Evolutionary conservation across 2,329 filamentous ascomycete species (phyloP), one percentile per base, ranked within the genome.

Genomic region (Pestalotiopsis sp.): DNA sequence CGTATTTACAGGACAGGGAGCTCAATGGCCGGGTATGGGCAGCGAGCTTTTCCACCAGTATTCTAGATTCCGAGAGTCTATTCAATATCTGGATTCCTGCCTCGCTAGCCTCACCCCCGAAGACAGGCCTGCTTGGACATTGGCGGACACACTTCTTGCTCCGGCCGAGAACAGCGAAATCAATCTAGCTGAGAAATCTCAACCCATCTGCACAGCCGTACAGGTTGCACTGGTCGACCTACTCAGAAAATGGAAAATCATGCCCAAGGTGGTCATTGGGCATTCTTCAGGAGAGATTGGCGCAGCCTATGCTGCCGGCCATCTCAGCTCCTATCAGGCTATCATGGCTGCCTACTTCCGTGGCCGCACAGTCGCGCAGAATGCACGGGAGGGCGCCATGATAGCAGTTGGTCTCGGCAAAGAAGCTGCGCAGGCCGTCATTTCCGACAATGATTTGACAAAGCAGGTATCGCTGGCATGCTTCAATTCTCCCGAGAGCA

Each of bases 181-280:
- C 5, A 57, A 70, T 78, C 74, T 3, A 65, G 4, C 80, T 83
- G 64, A 83, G 83, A 76, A 86, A 85, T 62, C 59, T 12, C 59
- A 62, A 14, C 38, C 27, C 3, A 49, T 11, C 11, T 52, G 52
- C 56, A 25, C 64, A 71, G 83, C 80, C 20, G 72, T 81, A 0
- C 78, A 83, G 67, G 75, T 81, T n/a, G 80, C 75, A 5, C 67
- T 82, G 2, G 76, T 81, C 4, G 75, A 79, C 14, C 67, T 81
- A 1, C 77, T 81, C 27, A 70, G 69, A 2, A 74, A 74, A 1
- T 77, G 76, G 70, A 74, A 74, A 3, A 66, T 83, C 7, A 66
- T 71, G 12, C 78, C 81, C 2, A 67, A 70, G 4, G 75, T 78
- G 59, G 83, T 85, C 38, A 83, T 77, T 1, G 80, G 81, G 7